Evolutionary conservation across 192 early-diverging fungal genomes (phyloP).

Genomic region (Coemansia sp.): DNA sequence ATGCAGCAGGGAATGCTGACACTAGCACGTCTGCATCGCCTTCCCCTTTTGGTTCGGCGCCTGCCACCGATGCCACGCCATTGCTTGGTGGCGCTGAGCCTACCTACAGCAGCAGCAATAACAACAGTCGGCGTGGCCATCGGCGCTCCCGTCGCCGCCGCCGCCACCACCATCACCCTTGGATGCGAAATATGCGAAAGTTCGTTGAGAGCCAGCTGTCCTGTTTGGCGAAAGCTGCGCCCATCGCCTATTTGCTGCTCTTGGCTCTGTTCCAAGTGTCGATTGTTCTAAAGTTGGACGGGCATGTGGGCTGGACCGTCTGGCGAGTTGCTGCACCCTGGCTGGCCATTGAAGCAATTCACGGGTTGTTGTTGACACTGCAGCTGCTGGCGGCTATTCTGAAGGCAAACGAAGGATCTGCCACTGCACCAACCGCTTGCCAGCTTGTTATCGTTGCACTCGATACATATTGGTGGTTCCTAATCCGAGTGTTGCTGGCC

Average conservation of each 20-base stretch:
- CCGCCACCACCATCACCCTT: neutral
- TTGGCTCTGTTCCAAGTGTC: slow-evolving; percentile 74
- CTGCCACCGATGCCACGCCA: slow-evolving; percentile 30
- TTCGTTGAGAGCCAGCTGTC: slow-evolving; percentile 13
- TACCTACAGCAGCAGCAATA: slow-evolving; percentile 3
- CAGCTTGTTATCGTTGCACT: slow-evolving; percentile 38
- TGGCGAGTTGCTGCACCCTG: slow-evolving; percentile 77
- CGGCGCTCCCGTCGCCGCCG: neutral
- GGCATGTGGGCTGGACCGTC: slow-evolving; percentile 60
- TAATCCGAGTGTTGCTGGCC: slow-evolving; percentile 64
- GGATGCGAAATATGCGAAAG: slow-evolving; percentile 16
- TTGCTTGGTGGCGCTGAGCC: slow-evolving; percentile 6
- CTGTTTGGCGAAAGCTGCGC: slow-evolving; percentile 26
- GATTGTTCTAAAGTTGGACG: slow-evolving; percentile 71
- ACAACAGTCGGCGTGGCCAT: slow-evolving; percentile 6
- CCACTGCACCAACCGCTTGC: slow-evolving; percentile 4
- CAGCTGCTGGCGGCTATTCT: slow-evolving; percentile 11
- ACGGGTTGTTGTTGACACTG: slow-evolving; percentile 56
- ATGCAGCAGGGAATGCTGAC: slow-evolving; percentile 33
- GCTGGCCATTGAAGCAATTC: slow-evolving; percentile 74
- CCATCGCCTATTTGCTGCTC: slow-evolving; percentile 56
- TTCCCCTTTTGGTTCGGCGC: neutral
- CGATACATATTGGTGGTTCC: slow-evolving; percentile 65
- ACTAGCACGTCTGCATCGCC: neutral
- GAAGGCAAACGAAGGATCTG: neutral